Base-by-base conservation (phyloP, 495 filamentous ascomycete species). In the Parathielavia appendiculata region DNA sequence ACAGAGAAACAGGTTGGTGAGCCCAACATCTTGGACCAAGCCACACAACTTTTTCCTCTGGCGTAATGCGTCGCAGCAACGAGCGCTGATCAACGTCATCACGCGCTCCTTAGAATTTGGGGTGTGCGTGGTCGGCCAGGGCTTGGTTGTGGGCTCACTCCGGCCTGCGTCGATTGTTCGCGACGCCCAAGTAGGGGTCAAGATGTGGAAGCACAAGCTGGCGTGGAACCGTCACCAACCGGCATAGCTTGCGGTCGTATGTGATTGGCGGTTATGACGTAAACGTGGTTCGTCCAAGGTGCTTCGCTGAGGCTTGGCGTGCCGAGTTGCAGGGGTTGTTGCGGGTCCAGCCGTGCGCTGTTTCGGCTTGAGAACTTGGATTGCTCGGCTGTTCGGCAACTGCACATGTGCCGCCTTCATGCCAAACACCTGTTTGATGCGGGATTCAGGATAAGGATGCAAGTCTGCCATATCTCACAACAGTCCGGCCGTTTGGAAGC, bases 211-310 rank as follows among this genome's bases (percentile, higher is more conserved):
- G 19, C 32, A 39, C 41, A 51, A 26, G 36, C 41, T 26, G 38
- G 38, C 32, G 51, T 53, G 56, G 46, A 34, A 44, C 38, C 48
- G 35, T 30, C 35, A 49, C 16, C 12, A 16, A 14, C 20, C 20
- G 17, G 22, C 17, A 54, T 63, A 58, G 63, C 34, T 64, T 58
- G 30, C 34, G 52, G 55, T 47, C 48, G 55, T 41, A 30, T n/a
- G 48, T 55, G 35, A 51, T 58, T 64, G 58, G 55, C 56, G 41
- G 35, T 14, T n/a, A 64, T 64, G 62, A 64, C 62, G 62, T 64
- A 58, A 44, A 3, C 38, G 44, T 34, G 39, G 51, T 36, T 26
- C 43, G 22, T 32, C 16, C n/a, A 13, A 39, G 36, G 46, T 47
- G 36, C 26, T 34, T 35, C 39, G 6, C 51, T 22, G 41, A 40